Percentiles rank a stretch among this genome's conserved stretches.
phyloP scores from a whole-genome alignment of 2,329 filamentous ascomycete genomes.

The Microdochium paspali region DNA sequence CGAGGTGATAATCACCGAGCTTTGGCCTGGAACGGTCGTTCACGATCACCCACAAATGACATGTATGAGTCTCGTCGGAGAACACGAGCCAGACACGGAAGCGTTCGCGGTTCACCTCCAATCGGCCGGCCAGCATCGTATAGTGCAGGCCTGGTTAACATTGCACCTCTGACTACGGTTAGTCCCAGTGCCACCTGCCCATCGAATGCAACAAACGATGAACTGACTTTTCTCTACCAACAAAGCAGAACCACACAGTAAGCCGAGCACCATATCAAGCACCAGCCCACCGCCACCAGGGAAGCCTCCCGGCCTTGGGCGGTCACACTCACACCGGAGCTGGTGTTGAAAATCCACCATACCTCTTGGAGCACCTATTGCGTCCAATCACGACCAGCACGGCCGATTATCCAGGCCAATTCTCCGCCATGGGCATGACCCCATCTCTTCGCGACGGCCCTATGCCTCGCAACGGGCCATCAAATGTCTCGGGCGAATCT shows the following conservation, averaged over 20 bases:
- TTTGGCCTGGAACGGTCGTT: not conserved
- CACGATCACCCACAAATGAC: slow-evolving; percentile 16
- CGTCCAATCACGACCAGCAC: not conserved
- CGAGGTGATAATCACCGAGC: not conserved
- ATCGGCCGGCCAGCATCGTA: slow-evolving; percentile 10
- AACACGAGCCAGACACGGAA: slow-evolving; percentile 16
- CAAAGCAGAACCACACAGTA: slow-evolving; percentile 1
- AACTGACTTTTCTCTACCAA: slow-evolving; percentile 3
- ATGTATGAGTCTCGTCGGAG: slow-evolving; percentile 17
- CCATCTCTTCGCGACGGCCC: not conserved
- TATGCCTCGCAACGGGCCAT: not conserved
- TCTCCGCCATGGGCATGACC: not conserved
- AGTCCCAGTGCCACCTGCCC: slow-evolving; percentile 4
- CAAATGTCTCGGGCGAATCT: not conserved
- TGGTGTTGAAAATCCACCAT: not conserved
- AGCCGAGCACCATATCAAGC: not conserved
- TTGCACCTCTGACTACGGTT: slow-evolving; percentile 12
- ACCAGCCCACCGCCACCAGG: not conserved
- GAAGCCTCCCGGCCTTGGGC: not conserved
- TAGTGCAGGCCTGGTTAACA: slow-evolving; percentile 7
- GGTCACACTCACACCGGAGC: not conserved
- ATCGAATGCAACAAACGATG: too few relatives aligned
- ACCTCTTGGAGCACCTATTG: not conserved
- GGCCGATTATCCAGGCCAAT: not conserved
- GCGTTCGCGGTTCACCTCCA: slow-evolving; percentile 13